phyloP scores from a whole-genome alignment of 2,329 filamentous ascomycete species.

The Pseudogymnoascus verrucosus region DNA sequence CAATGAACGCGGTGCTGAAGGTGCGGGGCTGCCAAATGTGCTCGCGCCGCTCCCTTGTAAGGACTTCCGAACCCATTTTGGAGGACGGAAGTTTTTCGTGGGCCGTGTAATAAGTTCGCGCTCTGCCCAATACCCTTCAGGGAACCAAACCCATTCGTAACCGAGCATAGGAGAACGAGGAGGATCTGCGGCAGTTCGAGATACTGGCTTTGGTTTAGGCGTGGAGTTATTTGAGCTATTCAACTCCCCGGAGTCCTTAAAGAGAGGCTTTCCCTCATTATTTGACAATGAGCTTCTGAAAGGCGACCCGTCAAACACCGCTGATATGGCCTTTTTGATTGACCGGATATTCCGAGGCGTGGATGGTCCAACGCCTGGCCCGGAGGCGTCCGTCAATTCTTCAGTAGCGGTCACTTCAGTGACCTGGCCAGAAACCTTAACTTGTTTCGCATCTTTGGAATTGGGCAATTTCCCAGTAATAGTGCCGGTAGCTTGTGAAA shows the following conservation, averaged over 20 bases:
- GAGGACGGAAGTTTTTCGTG: not conserved
- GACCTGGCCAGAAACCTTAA: not conserved
- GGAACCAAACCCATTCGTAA: slow-evolving; percentile 56
- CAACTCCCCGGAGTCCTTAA: not conserved
- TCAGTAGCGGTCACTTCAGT: not conserved
- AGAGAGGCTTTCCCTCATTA: not conserved
- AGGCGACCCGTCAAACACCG: not conserved
- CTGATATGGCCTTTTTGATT: not conserved
- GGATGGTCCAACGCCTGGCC: not conserved
- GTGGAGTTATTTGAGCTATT: not conserved
- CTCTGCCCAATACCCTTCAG: slow-evolving; percentile 56
- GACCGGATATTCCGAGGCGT: not conserved
- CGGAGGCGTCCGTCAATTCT: not conserved
- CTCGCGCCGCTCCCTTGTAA: not conserved
- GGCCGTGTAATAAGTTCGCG: slow-evolving; percentile 29
- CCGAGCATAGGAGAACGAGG: slow-evolving; percentile 47
- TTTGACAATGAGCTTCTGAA: not conserved
- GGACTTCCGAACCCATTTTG: not conserved
- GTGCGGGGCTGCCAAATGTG: not conserved
- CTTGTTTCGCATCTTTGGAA: not conserved
- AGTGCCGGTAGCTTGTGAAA: not conserved
- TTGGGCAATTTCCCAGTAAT: not conserved
- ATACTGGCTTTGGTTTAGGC: not conserved
- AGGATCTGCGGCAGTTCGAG: slow-evolving; percentile 33
- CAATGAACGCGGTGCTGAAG: not conserved